Evolutionary conservation across 2,329 filamentous ascomycete genomes (phyloP), one percentile per base, ranked within the genome.

Genomic region (Xylariaceae sp.): DNA sequence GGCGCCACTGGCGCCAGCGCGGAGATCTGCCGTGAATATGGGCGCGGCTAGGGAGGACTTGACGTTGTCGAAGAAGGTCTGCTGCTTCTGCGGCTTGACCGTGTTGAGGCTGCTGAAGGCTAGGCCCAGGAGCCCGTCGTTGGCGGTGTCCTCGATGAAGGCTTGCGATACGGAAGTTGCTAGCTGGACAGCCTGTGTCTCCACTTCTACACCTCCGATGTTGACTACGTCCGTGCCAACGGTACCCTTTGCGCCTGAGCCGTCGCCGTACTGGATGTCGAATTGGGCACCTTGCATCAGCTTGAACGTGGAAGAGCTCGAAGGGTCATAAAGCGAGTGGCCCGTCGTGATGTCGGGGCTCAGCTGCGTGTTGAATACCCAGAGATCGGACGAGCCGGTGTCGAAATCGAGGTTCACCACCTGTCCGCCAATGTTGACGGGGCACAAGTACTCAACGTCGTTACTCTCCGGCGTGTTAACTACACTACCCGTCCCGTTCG

Each of bases 351-450:
- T 61, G 1, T 56, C 54, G 12, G 30, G 26, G 55, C 63, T 66
- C n/a, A 67, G 55, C 43, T 68, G 69, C 59, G 43, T 75, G 60
- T 65, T 68, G 59, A 70, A 70, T 19, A 69, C 66, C 68, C 68
- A 70, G 15, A 70, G 58, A 43, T 70, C 68, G 9, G 68, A 70
- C 8, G 68, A 70, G 21, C 68, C 68, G 12, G 68, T 67, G 55
- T 70, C 68, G 55, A 70, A 68, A 42, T 70, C 68, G 34, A 70
- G 62, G 49, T 68, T 68, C 19, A 70, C 26, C 19, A 63, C 63
- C 49, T 70, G 66, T 18, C 65, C 66, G 16, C 68, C 68, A 42
- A 70, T 68, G 32, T 60, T 61, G n/a, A 70, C 67, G 8, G 67
- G 67, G 2, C 65, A 62, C 13, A 70, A 46, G 47, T 70, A 70